These are phyloP conservation scores for Rhodotorula sp. DNA, from an alignment of 1,284 basidiomycete species.

Conservation along the genomic window DNA sequence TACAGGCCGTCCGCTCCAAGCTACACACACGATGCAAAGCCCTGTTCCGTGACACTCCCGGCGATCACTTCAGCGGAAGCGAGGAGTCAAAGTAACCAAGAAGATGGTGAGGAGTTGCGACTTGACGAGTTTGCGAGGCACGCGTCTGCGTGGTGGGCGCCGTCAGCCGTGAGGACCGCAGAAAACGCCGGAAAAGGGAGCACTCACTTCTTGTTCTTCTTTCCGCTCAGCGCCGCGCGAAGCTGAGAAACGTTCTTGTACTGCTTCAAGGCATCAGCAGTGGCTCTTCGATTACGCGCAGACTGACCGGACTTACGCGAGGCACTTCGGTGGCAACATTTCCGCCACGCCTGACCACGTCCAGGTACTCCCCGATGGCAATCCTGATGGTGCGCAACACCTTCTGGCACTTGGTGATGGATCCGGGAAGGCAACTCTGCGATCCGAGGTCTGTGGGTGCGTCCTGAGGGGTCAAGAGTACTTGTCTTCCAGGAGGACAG, in stretches of 20 bases:
- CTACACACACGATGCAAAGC: background rate
- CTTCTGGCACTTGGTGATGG: background rate
- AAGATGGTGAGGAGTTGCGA: conserved; percentile 9
- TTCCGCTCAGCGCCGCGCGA: background rate
- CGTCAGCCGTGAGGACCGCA: background rate
- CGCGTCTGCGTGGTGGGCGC: background rate
- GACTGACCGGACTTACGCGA: background rate
- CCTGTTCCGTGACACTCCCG: too few species aligned
- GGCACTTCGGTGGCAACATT: background rate
- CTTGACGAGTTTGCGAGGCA: conserved; percentile 13
- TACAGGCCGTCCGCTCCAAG: background rate
- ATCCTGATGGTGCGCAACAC: conserved; percentile 6
- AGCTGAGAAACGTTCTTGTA: background rate
- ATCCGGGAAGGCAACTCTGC: background rate
- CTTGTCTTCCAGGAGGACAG: too few species aligned
- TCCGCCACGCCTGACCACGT: background rate
- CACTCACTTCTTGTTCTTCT: background rate
- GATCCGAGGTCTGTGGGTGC: background rate
- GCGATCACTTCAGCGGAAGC: background rate
- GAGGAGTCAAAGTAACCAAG: background rate
- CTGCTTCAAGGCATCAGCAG: background rate
- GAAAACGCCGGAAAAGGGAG: too few species aligned
- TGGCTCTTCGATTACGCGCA: background rate
- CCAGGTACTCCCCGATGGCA: conserved; percentile 4
- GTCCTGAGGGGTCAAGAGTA: background rate